Base-by-base conservation (phyloP, 202 grass and related monocot genomes). In the Eragrostis tef region DNA sequence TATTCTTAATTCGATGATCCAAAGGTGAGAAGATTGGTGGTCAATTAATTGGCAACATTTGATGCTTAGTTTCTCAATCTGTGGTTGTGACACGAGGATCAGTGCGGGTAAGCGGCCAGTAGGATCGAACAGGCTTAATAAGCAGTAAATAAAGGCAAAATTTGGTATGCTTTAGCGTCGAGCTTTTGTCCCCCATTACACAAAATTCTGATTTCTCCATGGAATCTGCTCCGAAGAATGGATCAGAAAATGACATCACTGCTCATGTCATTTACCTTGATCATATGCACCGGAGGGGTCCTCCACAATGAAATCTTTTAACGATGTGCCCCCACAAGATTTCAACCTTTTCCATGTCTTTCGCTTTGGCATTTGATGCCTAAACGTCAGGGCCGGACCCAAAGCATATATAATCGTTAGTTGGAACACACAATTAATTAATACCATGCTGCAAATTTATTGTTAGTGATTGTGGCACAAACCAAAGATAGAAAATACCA, bases 221-320 rank as follows among this genome's bases (percentile, higher is more conserved):
- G 49, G 82, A 85, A 77, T 66, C 71, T 59, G 51, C 64, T 65
- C 2, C 26, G 8, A 63, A 54, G 26, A 77, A 76, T 16, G 47
- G 62, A 64, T 47, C 53, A n/a, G 56, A 76, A 85, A 89, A 81
- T 85, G 64, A 81, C 82, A 85, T 89, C 87, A 81, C 49, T 71
- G 82, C 71, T 6, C 87, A 81, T 71, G 71, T 89, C 82, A 85
- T 41, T 80, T 56, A 76, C 45, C 63, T 71, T 49, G 29, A 64
- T 79, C 57, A 10, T 53, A 11, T 59, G 56, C 20, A 41, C 46
- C 21, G 26, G 73, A 9, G 10, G 20, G 54, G 74, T 51, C 76
- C 63, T 80, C 70, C 71, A 84, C 63, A 7, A 76, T 26, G 7
- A 53, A 62, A 72, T 67, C 39, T 39, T 88, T 79, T 75, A 51